A percentile compares a stretch with the other conserved stretches of the same genome.
phyloP scores from a whole-genome alignment of 1,139 yeast genomes.

The Suhomyces atakaporum region DNA sequence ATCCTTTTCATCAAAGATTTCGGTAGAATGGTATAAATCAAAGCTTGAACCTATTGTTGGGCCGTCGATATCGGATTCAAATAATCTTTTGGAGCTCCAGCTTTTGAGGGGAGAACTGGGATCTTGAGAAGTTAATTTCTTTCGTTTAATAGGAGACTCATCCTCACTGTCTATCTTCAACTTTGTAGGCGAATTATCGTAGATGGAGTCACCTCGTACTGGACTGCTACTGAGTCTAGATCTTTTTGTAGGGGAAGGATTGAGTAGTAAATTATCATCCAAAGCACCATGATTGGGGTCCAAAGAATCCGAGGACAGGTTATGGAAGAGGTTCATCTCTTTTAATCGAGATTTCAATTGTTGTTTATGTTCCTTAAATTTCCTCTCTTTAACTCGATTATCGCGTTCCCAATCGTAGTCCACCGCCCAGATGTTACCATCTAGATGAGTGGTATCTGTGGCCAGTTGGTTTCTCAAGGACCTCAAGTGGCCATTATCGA shows the following conservation, averaged over 20 bases:
- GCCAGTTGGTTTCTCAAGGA: conserved; percentile 26
- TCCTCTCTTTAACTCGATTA: conserved; percentile 23
- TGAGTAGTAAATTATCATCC: conserved; percentile 29
- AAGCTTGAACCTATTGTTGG: conserved; percentile 7
- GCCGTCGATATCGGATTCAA: neutral
- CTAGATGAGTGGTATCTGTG: conserved; percentile 9
- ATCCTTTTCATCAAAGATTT: conserved; percentile 1
- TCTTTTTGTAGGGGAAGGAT: conserved; percentile 35
- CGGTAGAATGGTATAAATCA: conserved; percentile 5
- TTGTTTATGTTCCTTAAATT: conserved; percentile 20
- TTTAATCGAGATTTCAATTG: conserved; percentile 25
- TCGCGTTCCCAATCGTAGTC: conserved; percentile 13
- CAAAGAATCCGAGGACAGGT: conserved; percentile 2
- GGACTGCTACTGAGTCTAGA: conserved; percentile 8
- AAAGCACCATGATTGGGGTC: conserved; percentile 6
- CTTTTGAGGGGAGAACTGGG: neutral
- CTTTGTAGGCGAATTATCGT: conserved; percentile 18
- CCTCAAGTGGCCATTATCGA: conserved; percentile 65
- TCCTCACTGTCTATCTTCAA: no score
- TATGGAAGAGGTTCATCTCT: conserved; percentile 19
- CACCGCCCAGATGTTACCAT: conserved; percentile 18
- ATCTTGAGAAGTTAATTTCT: no score
- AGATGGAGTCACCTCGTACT: conserved; percentile 6
- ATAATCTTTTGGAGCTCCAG: conserved; percentile 1
- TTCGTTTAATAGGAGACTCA: conserved; percentile 10